Evolutionary conservation across 352 stramenopile species (phyloP), one percentile per base, ranked within the genome.

Genomic region (Globisporangium carolinianum): DNA sequence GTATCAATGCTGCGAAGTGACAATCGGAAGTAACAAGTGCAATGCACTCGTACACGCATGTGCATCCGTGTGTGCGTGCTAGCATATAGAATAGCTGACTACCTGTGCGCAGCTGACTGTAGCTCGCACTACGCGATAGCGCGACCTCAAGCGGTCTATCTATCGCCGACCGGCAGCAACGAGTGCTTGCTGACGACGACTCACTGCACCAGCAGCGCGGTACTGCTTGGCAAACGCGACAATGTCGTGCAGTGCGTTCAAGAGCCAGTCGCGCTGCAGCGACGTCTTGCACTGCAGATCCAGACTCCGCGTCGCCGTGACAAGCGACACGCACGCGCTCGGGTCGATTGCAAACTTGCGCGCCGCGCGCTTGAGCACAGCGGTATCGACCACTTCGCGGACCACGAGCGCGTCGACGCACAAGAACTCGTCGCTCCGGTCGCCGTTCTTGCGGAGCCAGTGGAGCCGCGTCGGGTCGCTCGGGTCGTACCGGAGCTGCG

Each of bases 371-470:
- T 87, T 86, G 55, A 83, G 76, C 2, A 74, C 69, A 6, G 53
- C 62, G 24, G 52, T 64, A 6, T 71, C 68, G 38, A 48, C 52
- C 53, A 65, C 46, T 24, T 56, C 71, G 15, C 76, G 66, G 46
- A 88, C 61, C 18, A 74, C 48, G 15, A 88, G 70, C 47, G 76
- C 62, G 46, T 92, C 76, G 2, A 89, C 70, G 1, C 60, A 47
- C 36, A 93, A 60, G 17, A 62, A 86, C 53, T 90, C 77, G 47
- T 69, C 64, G 47, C 79, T 91, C 41, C 69, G 67, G n/a, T 90
- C 83, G 43, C 83, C 83, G 51, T 84, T 79, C 69, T 93, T 93
- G 47, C 75, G 79, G 54, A 82, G 65, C 83, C 83, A 93, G 36
- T 86, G 78, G 43, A 93, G 66, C 45, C 80, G 69, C 54, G 81